Base-by-base conservation (phyloP, 129 eudicot species). In the Gnaphalium uliginosum region DNA sequence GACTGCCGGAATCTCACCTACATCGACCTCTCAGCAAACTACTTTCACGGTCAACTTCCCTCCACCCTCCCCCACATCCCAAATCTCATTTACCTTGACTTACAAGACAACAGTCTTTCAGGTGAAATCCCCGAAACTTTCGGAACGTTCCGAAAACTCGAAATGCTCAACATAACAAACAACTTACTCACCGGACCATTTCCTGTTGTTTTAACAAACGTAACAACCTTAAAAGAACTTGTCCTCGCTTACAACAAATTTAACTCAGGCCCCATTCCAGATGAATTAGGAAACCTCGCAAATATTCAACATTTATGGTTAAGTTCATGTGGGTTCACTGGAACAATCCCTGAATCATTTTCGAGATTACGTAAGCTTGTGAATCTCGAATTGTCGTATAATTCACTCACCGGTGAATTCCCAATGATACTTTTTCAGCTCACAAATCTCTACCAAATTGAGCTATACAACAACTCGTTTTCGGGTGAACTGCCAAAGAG, bases 1-100 rank as follows among this genome's bases (percentile, higher is more conserved):
- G 15, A 54, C 13, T 92, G 97, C 76, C 82, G 66, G 15, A 74
- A 60, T 53, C 89, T 92, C 56, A 81, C 81, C 4, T 27, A 69
- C 58, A 96, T 92, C 27, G 93, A 92, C 74, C 81, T 92, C 33
- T 87, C 93, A 0, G 78, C 81, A 53, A 92, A 92, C 48, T 78
- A 84, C 22, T 66, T 92, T 13, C 39, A 18, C 6, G 96, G 96
- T 6, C 37, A 70, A 2, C 27, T 92, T 21, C 97, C 96, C 0
- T 3, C 70, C 27, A 68, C 96, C 11, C 85, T 92, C 48, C 7
- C 91, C 23, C 61, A 79, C 68, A 71, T 92, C 53, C 84, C 83
- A 0, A 68, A 79, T 53, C 85, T 90, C 27, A 19, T 82, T 56
- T 70, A 77, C 66, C 74, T 91, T 26, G 75, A 86, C 43, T 30